Conservation (phyloP, 2,329 filamentous ascomycete species). For the Claviceps sp. region DNA sequence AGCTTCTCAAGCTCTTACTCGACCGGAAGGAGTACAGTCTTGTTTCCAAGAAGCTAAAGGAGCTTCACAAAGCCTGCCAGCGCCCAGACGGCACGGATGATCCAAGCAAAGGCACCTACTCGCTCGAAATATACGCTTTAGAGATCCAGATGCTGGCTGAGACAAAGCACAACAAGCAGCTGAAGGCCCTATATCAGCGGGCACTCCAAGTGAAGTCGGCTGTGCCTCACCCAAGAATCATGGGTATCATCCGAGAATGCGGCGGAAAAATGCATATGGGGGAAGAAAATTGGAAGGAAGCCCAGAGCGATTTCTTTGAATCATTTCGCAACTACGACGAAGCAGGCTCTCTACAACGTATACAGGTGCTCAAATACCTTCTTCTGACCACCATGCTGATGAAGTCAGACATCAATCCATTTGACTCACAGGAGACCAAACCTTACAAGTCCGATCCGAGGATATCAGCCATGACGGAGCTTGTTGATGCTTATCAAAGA, state of each 20-base stretch:
- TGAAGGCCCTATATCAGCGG: conserved; percentile 84
- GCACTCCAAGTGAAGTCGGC: conserved; percentile 90
- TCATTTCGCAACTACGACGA: conserved; percentile 99
- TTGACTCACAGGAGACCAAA: conserved; percentile 97
- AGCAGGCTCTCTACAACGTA: conserved; percentile 87
- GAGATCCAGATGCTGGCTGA: conserved; percentile 99
- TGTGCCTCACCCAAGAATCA: conserved; percentile 95
- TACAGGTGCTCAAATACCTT: conserved; percentile 94
- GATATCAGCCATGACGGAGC: conserved; percentile 91
- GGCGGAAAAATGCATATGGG: conserved; percentile 99
- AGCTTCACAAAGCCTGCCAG: conserved; percentile 83
- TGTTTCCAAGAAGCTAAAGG: conserved; percentile 69
- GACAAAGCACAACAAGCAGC: conserved; percentile 91
- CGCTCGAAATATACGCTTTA: conserved; percentile 86
- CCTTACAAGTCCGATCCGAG: conserved; percentile 92
- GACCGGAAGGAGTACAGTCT: conserved; percentile 79
- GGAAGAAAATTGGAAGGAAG: conserved; percentile 97
- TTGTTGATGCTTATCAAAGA: conserved; percentile 91
- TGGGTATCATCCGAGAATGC: conserved; percentile 97
- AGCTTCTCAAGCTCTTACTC: conserved; percentile 80
- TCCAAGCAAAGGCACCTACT: conserved; percentile 90
- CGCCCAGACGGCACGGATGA: conserved; percentile 78
- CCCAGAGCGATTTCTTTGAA: conserved; percentile 95
- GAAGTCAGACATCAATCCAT: conserved; percentile 96
- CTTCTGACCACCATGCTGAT: conserved; percentile 96